These are phyloP conservation scores for Aspergillus viridinutans DNA, from an alignment of 2,329 filamentous ascomycete species.

Conservation along the genomic window DNA sequence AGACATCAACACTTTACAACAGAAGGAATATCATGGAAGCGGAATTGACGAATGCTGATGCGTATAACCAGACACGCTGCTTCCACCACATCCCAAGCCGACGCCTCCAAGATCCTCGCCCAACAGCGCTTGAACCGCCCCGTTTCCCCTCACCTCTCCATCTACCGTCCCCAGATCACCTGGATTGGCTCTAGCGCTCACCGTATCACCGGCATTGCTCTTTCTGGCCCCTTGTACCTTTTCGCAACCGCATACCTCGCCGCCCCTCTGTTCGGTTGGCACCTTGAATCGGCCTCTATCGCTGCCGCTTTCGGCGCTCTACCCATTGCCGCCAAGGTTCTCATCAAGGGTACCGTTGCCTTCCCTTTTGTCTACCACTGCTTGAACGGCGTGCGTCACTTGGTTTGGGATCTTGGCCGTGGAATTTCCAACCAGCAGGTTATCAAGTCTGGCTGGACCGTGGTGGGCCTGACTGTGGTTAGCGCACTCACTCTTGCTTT, in stretches of 20 bases:
- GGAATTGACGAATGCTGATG: slow-evolving; percentile 1
- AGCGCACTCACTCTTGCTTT: slow-evolving; percentile 48
- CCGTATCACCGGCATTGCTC: slow-evolving; percentile 73
- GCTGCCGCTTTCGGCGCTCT: slow-evolving; percentile 62
- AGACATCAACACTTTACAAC: not conserved
- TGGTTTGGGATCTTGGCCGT: slow-evolving; percentile 64
- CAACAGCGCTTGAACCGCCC: slow-evolving; percentile 77
- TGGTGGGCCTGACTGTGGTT: slow-evolving; percentile 53
- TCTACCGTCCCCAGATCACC: slow-evolving; percentile 84
- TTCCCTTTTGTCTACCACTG: slow-evolving; percentile 65
- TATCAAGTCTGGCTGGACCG: slow-evolving; percentile 61
- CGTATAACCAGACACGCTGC: slow-evolving; percentile 26
- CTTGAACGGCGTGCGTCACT: slow-evolving; percentile 67
- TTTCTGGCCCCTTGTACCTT: slow-evolving; percentile 72
- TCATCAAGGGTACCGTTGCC: slow-evolving; percentile 56
- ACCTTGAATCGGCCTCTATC: slow-evolving; percentile 61
- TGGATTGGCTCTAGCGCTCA: slow-evolving; percentile 73
- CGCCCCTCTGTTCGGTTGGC: slow-evolving; percentile 69
- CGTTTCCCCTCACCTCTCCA: slow-evolving; percentile 75
- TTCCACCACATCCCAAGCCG: slow-evolving; percentile 27
- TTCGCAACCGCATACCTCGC: slow-evolving; percentile 78
- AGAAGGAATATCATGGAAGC: not conserved
- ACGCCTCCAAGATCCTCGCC: slow-evolving; percentile 59
- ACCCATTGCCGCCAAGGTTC: slow-evolving; percentile 56
- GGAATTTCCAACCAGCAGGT: slow-evolving; percentile 62